These are phyloP conservation scores for Aquilaria yunnanensis DNA, from an alignment of 345 rosid species.

Conservation along the genomic window DNA sequence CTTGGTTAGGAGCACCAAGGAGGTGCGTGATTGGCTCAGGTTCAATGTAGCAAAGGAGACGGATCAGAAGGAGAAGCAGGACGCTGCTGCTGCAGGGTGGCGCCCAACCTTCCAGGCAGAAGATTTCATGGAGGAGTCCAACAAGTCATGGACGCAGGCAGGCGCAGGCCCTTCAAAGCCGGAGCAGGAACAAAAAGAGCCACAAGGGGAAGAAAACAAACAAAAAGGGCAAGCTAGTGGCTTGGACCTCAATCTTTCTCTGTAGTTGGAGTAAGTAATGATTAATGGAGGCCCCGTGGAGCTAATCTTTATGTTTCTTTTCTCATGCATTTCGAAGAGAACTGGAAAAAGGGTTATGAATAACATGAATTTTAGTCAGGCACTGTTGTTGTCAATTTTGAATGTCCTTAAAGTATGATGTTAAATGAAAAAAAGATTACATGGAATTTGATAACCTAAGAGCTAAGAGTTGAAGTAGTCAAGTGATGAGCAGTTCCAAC, in stretches of 20 bases:
- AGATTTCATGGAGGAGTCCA: conserved; percentile 31
- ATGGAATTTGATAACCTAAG: too few species aligned
- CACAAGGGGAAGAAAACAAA: conserved; percentile 10
- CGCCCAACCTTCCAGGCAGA: conserved; percentile 41
- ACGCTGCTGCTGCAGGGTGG: conserved; percentile 20
- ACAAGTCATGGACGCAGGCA: neutral
- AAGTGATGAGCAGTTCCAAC: too few species aligned
- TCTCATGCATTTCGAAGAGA: too few species aligned
- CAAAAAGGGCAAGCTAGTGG: conserved; percentile 14
- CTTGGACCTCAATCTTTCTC: conserved; percentile 49
- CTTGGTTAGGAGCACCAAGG: conserved; percentile 41
- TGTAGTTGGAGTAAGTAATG: conserved; percentile 17
- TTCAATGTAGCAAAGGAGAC: conserved; percentile 6
- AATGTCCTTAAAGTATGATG: too few species aligned
- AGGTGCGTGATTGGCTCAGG: conserved; percentile 25
- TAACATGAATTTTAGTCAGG: too few species aligned
- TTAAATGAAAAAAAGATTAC: too few species aligned
- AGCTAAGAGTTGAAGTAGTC: too few species aligned
- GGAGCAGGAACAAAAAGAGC: conserved; percentile 6
- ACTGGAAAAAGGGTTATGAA: too few species aligned
- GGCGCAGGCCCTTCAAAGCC: conserved; percentile 15
- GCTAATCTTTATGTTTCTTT: too few species aligned
- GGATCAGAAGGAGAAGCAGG: conserved; percentile 9
- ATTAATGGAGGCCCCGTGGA: too few species aligned
- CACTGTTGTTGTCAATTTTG: too few species aligned